phyloP scores from a whole-genome alignment of 2,329 filamentous ascomycete genomes.

The Colletotrichum graminicola region DNA sequence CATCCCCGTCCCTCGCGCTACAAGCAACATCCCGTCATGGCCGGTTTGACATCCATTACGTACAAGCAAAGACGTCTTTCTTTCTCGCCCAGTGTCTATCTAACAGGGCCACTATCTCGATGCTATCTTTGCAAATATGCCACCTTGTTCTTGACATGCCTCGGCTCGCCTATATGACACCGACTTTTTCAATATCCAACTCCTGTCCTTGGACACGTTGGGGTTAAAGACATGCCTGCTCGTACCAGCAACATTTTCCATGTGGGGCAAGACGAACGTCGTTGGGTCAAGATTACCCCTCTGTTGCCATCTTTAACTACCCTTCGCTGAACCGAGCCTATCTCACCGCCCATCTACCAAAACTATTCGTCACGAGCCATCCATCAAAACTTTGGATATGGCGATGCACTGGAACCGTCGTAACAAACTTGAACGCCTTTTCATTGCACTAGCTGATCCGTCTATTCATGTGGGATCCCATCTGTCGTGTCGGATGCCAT shows the following conservation, averaged over 20 bases:
- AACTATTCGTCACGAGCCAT: background rate
- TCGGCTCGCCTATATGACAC: background rate
- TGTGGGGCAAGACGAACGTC: background rate
- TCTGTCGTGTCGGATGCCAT: conserved; percentile 37
- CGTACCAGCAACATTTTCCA: background rate
- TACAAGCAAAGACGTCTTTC: conserved; percentile 29
- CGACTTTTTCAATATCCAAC: background rate
- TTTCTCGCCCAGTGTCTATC: background rate
- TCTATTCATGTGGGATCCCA: conserved; percentile 38
- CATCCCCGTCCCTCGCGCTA: conserved; percentile 5
- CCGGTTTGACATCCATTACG: conserved; percentile 29
- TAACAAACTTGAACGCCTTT: conserved; percentile 13
- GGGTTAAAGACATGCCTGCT: background rate
- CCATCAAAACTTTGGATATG: background rate
- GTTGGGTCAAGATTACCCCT: background rate
- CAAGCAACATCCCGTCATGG: conserved; percentile 31
- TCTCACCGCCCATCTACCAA: background rate
- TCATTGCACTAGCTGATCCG: conserved; percentile 36
- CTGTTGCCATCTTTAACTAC: background rate
- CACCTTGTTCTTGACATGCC: background rate
- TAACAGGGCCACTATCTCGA: background rate
- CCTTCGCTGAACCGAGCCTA: background rate
- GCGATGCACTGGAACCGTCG: background rate
- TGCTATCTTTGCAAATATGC: background rate
- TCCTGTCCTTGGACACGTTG: background rate